Percentiles rank a stretch among this genome's conserved stretches.
Conservation (phyloP, 345 rosid species). For the Kandelia obovata region DNA sequence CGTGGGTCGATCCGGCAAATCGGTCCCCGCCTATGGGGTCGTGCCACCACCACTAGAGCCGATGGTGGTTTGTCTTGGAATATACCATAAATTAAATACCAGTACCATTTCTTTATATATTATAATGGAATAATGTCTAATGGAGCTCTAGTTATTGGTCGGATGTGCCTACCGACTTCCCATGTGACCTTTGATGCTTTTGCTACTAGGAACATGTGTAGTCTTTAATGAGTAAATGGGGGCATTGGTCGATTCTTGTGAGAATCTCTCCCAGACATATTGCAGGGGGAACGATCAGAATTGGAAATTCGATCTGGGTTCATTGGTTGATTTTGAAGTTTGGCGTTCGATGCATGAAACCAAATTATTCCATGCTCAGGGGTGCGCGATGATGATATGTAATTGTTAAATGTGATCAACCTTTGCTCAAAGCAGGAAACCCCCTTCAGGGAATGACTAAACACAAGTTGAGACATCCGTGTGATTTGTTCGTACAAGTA, state of each 20-base stretch:
- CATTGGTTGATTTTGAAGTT: background rate
- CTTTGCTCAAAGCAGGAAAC: too few species aligned
- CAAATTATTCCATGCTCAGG: background rate
- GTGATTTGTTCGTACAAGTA: too few species aligned
- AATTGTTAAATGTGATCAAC: too few species aligned
- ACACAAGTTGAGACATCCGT: too few species aligned
- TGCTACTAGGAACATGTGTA: constrained; percentile 47
- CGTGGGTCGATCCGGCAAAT: constrained; percentile 13
- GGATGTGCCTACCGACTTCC: constrained; percentile 30
- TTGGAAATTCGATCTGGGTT: constrained; percentile 8
- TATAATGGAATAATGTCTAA: background rate
- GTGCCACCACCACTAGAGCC: constrained; percentile 24
- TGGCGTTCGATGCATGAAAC: background rate
- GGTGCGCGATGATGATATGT: too few species aligned
- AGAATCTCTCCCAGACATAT: background rate
- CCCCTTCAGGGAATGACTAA: too few species aligned
- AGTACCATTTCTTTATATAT: background rate
- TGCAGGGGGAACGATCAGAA: constrained; percentile 17
- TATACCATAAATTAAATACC: background rate
- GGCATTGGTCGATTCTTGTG: constrained; percentile 16
- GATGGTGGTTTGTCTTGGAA: constrained; percentile 4
- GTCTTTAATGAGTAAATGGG: constrained; percentile 8
- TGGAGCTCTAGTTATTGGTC: constrained; percentile 10
- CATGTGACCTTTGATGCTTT: constrained; percentile 43
- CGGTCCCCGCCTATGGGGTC: constrained; percentile 51